A percentile compares a stretch with the other conserved stretches of the same genome.
Conservation (phyloP, 305 asterid genomes). For the Rubia balearica region DNA sequence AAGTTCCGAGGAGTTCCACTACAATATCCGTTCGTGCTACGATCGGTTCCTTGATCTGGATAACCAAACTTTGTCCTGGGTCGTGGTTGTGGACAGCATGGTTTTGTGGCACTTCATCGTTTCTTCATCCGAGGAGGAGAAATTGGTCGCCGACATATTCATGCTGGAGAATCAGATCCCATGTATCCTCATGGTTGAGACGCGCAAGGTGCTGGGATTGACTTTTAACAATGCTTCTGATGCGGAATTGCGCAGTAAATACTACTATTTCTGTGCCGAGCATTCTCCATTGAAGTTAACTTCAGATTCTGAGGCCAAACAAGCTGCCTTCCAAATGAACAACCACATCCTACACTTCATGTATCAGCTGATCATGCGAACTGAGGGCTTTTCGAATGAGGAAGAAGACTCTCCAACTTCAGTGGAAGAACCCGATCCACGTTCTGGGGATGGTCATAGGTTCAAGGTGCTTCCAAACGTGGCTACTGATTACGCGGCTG, state of each 20-base stretch:
- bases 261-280: background rate
- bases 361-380: slow-evolving; percentile 4
- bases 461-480: background rate
- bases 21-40: background rate
- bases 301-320: accelerated
- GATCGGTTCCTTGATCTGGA: background rate
- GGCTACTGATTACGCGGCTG: background rate
- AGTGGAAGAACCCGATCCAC: no score
- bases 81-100: slow-evolving; percentile 1
- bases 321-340: background rate
- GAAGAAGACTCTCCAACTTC: no score
- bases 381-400: background rate
- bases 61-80: background rate
- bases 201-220: background rate
- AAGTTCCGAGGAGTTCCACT: no score
- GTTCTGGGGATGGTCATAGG: no score
- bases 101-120: background rate
- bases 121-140: background rate
- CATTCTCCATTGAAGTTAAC: background rate
- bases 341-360: slow-evolving; percentile 10
- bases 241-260: background rate
- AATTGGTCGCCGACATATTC: background rate
- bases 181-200: background rate
- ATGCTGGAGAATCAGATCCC: slow-evolving; percentile 17
- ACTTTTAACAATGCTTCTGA: background rate